These are phyloP conservation scores for Tuber umbilicatum DNA, from an alignment of 495 filamentous ascomycete species.

Conservation along the genomic window DNA sequence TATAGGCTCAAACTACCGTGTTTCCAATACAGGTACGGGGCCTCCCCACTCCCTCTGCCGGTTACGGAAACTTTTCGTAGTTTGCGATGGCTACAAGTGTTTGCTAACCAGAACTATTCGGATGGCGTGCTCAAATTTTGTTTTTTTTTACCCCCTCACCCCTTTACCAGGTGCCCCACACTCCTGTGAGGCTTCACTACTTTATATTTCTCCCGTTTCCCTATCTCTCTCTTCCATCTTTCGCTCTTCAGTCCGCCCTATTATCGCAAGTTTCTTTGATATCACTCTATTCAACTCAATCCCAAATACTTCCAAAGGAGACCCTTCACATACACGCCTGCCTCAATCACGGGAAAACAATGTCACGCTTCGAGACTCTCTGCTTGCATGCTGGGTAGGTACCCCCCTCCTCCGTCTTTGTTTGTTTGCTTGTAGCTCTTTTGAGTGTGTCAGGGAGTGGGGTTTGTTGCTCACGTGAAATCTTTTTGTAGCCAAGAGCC, in stretches of 20 bases:
- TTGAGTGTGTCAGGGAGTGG: constrained; percentile 8
- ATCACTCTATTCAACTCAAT: not conserved
- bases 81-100: not conserved
- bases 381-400: constrained; percentile 91
- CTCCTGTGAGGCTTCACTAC: not conserved
- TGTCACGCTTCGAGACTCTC: constrained; percentile 73
- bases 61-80: not conserved
- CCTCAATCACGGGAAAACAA: constrained; percentile 7
- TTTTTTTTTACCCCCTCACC: not conserved
- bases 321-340: not conserved
- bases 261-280: not conserved
- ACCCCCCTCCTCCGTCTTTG: not conserved
- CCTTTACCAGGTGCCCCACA: not conserved
- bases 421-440: constrained; percentile 13
- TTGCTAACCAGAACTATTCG: constrained; percentile 1
- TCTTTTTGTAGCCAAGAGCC: constrained; percentile 60
- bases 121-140: not conserved
- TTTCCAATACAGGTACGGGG: not conserved
- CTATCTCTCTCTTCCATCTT: not conserved
- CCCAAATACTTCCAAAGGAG: not conserved
- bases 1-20: not conserved
- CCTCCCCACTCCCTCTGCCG: not conserved
- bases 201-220: not conserved
- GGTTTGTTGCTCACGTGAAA: constrained; percentile 5
- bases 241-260: not conserved